Conservation (phyloP, 208 protist genomes). For the Herpetomonas muscarum region DNA sequence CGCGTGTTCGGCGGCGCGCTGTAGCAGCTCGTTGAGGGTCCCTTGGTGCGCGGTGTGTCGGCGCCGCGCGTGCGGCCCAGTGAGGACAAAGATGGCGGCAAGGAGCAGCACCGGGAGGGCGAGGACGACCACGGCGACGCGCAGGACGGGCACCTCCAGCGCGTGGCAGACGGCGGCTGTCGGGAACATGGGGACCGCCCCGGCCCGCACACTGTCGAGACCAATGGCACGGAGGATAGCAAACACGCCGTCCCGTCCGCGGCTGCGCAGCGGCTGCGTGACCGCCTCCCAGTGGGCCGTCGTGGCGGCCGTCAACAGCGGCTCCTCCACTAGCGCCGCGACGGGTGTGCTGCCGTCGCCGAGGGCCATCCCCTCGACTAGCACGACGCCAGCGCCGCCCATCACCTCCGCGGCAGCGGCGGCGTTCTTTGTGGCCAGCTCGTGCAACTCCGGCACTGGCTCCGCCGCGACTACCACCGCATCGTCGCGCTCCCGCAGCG, state of each 20-base stretch:
- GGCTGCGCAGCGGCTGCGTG: constrained; percentile 3
- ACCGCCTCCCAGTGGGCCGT: constrained; percentile 25
- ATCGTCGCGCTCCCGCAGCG: constrained; percentile 7
- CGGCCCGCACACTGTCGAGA: constrained; percentile 15
- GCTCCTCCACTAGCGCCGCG: constrained; percentile 18
- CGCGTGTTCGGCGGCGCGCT: neutral
- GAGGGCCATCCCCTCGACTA: constrained; percentile 18
- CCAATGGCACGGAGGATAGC: constrained; percentile 15
- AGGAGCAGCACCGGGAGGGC: constrained; percentile 15
- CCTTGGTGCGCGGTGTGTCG: constrained; percentile 14
- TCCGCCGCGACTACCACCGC: constrained; percentile 33
- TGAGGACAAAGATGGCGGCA: constrained; percentile 11
- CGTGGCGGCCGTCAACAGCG: constrained; percentile 24
- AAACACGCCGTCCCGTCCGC: constrained; percentile 8
- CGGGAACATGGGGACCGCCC: constrained; percentile 12
- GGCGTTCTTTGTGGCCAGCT: constrained; percentile 21
- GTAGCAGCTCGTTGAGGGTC: constrained; percentile 15
- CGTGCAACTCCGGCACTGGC: constrained; percentile 18
- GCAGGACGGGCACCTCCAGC: constrained; percentile 17
- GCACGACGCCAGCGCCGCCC: neutral
- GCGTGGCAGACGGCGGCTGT: constrained; percentile 11
- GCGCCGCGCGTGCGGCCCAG: constrained; percentile 7
- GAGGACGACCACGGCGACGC: constrained; percentile 2
- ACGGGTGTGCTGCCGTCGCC: neutral
- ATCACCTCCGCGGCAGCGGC: constrained; percentile 1